These are phyloP conservation scores for Phoma sp. DNA, from an alignment of 2,329 filamentous ascomycete genomes.

Conservation along the genomic window DNA sequence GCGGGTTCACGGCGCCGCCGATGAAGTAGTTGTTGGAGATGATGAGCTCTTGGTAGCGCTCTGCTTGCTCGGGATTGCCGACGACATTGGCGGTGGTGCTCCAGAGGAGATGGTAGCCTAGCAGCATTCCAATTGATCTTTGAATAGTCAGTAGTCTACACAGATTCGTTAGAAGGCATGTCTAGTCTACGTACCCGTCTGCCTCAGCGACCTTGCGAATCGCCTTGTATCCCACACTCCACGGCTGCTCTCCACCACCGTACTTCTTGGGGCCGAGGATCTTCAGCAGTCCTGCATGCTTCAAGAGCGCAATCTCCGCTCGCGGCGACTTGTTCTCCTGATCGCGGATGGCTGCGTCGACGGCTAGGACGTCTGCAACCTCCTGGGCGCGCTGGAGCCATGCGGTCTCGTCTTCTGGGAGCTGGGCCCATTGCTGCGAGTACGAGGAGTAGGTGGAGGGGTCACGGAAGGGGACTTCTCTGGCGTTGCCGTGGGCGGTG, in stretches of 20 bases:
- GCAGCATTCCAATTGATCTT: constrained; percentile 66
- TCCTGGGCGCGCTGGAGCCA: constrained; percentile 59
- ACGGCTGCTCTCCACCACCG: constrained; percentile 60
- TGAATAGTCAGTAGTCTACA: background rate
- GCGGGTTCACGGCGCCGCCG: constrained; percentile 68
- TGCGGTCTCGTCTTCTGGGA: constrained; percentile 50
- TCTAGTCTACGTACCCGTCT: constrained; percentile 59
- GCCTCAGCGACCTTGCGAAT: constrained; percentile 69
- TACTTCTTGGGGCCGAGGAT: constrained; percentile 58
- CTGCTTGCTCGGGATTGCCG: constrained; percentile 65
- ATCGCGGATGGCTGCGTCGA: constrained; percentile 57
- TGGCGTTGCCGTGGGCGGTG: constrained; percentile 18
- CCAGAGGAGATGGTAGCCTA: constrained; percentile 71
- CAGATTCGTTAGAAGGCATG: background rate
- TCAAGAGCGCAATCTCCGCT: constrained; percentile 59
- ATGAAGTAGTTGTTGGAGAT: constrained; percentile 70
- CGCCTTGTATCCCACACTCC: constrained; percentile 62
- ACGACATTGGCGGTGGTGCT: constrained; percentile 66
- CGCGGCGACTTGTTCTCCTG: constrained; percentile 59
- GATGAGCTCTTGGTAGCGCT: constrained; percentile 62
- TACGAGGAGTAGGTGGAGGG: constrained; percentile 51
- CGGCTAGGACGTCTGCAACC: constrained; percentile 56
- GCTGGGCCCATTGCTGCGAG: constrained; percentile 43
- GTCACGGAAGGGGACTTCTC: constrained; percentile 33
- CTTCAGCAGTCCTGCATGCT: constrained; percentile 58